Evolutionary conservation across 768 basidiomycete genomes (phyloP), one percentile per base, ranked within the genome.

Genomic region (Tylopilus subfusipes): DNA sequence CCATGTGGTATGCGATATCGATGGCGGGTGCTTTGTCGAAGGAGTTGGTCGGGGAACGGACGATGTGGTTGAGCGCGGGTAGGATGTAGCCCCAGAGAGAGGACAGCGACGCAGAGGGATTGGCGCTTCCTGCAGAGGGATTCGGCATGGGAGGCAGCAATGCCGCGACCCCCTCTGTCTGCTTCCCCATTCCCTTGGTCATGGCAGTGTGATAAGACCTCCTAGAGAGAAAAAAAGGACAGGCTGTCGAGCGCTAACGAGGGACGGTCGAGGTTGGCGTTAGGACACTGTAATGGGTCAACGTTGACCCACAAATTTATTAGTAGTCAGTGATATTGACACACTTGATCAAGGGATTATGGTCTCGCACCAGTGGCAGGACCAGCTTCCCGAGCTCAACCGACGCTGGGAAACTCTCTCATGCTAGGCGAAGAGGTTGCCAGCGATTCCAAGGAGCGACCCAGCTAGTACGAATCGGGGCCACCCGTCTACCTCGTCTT

Each of bases 51-150:
- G 86, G 79, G n/a, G 81, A 81, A 59, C 84, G 84, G 54, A 90
- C 74, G 65, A 90, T 88, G 67, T 90, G 86, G 64, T 89, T 83
- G 36, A 90, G 73, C 24, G 88, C 88, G 30, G 89, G 88, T 48
- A 83, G 75, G 29, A 90, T 71, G 69, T 89, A 90, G 11, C 81
- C 81, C 88, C 88, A 90, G 50, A 90, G 76, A 2, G 86, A 75
- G 48, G 83, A 78, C 27, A 89, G 75, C 0, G 88, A 88, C 13
- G 85, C 84, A 14, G 88, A 77, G 40, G 88, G 89, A 67, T 89
- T 86, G 27, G 86, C 82, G 62, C 85, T 86, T 27, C 83, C 82
- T 13, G 81, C 78, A 34, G 83, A 76, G 54, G 78, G 79, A 64
- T 79, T 82, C 54, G 78, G 74, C 68, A 81, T 68, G 52, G 74